Evolutionary conservation across 2,329 filamentous ascomycete species (phyloP), one percentile per base, ranked within the genome.

Genomic region (Stromatinia cepivora): DNA sequence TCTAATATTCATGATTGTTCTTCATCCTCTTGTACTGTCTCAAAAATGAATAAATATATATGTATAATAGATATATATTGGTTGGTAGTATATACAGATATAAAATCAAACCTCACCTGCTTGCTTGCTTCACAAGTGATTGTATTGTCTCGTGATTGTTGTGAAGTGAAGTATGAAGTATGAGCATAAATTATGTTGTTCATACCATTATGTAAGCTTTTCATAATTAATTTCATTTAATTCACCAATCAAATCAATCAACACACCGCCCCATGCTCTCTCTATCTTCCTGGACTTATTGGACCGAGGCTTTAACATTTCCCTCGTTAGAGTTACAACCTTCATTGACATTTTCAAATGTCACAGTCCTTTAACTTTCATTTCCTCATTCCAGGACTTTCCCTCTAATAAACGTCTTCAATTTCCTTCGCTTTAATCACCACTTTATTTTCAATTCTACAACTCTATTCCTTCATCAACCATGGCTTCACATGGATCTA

Each of bases 401-500:
- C 39, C 46, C 59, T 65, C 46, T 22, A 45, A 54, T n/a, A n/a
- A n/a, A 6, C 48, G 9, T 59, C 28, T 54, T 36, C 25, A 22
- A 46, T 54, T 42, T 53, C 63, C 22, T 52, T 53, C n/a, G 10
- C 36, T 53, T 39, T n/a, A 15, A 42, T 56, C 50, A 31, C 22
- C 9, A 22, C 20, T 53, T 42, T 15, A 45, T 50, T 65, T 56
- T 45, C 34, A 56, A 65, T 65, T 17, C 48, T 56, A 45, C 13
- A 45, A 17, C 62, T 61, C 57, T 46, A 11, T 61, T 5, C 9
- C 3, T 39, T 17, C 48, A 25, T 42, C 42, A 50, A 75, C 62
- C 22, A 78, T 78, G 77, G 70, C 74, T 70, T 72, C 73, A 22
- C 73, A 72, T 67, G 71, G 72, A 53, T 76, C 75, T 36, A 70